Evolutionary conservation across 1,139 yeast genomes (phyloP).

Genomic region (Saccharomycopsis crataegensis): DNA sequence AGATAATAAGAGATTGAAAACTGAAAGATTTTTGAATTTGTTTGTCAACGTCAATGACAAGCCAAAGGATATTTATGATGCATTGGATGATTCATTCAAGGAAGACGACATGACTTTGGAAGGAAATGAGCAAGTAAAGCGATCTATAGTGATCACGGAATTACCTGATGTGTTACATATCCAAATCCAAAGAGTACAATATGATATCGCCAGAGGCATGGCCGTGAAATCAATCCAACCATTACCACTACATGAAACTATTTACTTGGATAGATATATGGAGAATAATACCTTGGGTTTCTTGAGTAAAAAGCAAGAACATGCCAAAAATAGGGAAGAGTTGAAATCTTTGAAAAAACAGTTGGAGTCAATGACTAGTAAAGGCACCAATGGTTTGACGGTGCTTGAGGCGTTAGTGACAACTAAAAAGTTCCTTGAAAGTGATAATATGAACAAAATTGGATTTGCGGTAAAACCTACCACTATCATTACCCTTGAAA

Average conservation of each 20-base stretch:
- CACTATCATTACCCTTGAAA: constrained; percentile 34
- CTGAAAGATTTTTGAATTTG: constrained; percentile 72
- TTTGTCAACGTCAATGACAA: constrained; percentile 82
- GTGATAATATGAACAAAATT: constrained; percentile 30
- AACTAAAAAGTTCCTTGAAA: constrained; percentile 49
- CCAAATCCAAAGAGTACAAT: constrained; percentile 90
- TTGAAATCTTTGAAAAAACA: constrained; percentile 34
- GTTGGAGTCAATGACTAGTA: constrained; percentile 36
- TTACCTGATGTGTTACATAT: constrained; percentile 81
- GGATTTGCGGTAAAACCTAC: constrained; percentile 28
- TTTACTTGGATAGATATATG: constrained; percentile 83
- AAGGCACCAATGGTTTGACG: constrained; percentile 39
- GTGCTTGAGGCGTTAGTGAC: constrained; percentile 47
- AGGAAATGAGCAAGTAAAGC: constrained; percentile 67
- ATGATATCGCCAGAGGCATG: constrained; percentile 62
- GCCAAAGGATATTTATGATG: constrained; percentile 84
- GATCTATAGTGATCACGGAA: constrained; percentile 61
- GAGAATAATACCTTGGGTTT: constrained; percentile 60
- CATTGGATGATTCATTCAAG: constrained; percentile 76
- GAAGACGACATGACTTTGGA: constrained; percentile 59
- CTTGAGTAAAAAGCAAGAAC: constrained; percentile 45
- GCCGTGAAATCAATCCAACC: constrained; percentile 82
- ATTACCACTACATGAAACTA: constrained; percentile 65
- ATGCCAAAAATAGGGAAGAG: constrained; percentile 56
- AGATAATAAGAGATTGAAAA: constrained; percentile 43